phyloP scores from a whole-genome alignment of 2,329 filamentous ascomycete species.

The Aspergillus texensis region DNA sequence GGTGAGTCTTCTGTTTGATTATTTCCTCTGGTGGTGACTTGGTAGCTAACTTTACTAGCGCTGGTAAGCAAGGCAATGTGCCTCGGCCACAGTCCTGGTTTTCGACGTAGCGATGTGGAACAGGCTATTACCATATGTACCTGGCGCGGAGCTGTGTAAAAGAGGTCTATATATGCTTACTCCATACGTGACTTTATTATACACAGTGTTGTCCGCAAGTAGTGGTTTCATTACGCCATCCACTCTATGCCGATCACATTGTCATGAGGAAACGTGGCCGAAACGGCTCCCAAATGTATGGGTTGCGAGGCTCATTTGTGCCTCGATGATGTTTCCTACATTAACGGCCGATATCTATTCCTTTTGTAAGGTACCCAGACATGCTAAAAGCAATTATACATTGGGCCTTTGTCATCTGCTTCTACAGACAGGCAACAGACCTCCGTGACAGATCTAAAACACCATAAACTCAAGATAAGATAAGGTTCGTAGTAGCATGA shows the following conservation, averaged over 20 bases:
- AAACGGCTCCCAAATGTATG: not conserved
- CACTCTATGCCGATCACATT: not conserved
- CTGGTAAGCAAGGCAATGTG: conserved; percentile 14
- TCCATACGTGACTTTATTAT: not conserved
- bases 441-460: not conserved
- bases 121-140: conserved; percentile 5
- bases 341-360: not conserved
- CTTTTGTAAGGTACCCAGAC: not conserved
- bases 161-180: not conserved
- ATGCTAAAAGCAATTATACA: not conserved
- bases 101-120: conserved; percentile 19
- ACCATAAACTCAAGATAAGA: not conserved
- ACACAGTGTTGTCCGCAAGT: not conserved
- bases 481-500: not conserved
- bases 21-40: not conserved
- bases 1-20: not conserved
- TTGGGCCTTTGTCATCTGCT: not conserved
- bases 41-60: not conserved
- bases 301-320: not conserved
- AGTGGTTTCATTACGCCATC: not conserved
- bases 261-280: not conserved
- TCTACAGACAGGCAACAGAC: not conserved
- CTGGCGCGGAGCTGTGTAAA: not conserved
- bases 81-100: conserved; percentile 20
- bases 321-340: not conserved